phyloP scores from a whole-genome alignment of 2,329 filamentous ascomycete genomes.

The Trichoderma harzianum region DNA sequence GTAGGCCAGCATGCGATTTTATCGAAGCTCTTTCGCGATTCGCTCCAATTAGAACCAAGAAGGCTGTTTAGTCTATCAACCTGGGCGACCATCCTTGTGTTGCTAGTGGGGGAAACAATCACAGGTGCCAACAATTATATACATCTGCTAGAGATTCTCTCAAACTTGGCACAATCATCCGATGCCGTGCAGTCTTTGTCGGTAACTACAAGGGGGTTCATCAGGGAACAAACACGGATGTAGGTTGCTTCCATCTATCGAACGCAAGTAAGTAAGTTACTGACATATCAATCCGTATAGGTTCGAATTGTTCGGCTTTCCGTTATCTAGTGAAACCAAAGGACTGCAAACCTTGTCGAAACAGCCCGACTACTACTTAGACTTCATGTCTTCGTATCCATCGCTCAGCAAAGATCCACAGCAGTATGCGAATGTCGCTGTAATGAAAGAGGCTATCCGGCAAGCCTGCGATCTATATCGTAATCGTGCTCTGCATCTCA shows the following conservation, averaged over 20 bases:
- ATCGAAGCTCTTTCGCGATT: slow-evolving; percentile 9
- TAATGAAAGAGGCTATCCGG: slow-evolving; percentile 8
- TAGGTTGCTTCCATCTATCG: neutral
- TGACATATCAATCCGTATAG: neutral
- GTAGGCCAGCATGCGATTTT: slow-evolving; percentile 11
- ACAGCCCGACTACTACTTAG: slow-evolving; percentile 2
- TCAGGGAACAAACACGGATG: slow-evolving; percentile 10
- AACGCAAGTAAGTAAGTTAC: neutral
- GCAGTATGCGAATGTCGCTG: slow-evolving; percentile 5
- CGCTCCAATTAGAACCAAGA: slow-evolving; percentile 5
- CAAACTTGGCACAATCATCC: neutral
- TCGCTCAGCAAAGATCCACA: neutral
- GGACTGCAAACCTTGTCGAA: slow-evolving; percentile 3
- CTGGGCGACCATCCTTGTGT: neutral
- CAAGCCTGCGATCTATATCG: slow-evolving; percentile 9
- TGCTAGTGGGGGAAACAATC: slow-evolving; percentile 5
- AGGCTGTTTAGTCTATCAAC: slow-evolving; percentile 9
- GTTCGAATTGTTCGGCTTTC: slow-evolving; percentile 11
- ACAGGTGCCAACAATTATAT: slow-evolving; percentile 10
- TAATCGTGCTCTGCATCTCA: slow-evolving; percentile 7
- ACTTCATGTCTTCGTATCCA: slow-evolving; percentile 10
- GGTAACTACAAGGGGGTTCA: neutral
- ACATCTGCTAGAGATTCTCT: slow-evolving; percentile 5
- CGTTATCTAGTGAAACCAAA: slow-evolving; percentile 8
- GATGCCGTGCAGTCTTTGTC: neutral